Evolutionary conservation across 257 asterid species (phyloP), one percentile per base, ranked within the genome.

Genomic region (Vinca minor): DNA sequence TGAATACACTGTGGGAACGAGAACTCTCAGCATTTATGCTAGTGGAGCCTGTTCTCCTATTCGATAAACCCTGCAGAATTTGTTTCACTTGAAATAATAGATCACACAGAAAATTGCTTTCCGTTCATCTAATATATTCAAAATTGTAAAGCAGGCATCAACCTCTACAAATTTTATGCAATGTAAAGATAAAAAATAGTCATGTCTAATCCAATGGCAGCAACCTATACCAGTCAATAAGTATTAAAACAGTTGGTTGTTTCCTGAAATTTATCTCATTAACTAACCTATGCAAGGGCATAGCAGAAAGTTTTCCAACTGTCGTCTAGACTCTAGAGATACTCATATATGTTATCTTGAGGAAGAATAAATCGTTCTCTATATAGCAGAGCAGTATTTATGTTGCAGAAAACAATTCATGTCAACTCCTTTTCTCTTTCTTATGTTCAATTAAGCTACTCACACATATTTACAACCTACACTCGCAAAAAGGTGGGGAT

Each of bases 1-100:
- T 89, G 78, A 93, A 93, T 59, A 93, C 97, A 55, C 99, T 85
- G 81, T 93, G 99, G 71, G 99, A 93, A 41, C 99, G 89, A 60
- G 99, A 93, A 79, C 99, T 93, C 83, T 93, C 99, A 54, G 97
- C 93, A 75, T 93, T 93, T 68, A 85, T 80, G 73, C 85, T 77
- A 49, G 99, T 93, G 15, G 99, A 91, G 31, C 97, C 86, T 59
- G 88, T 93, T 71, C 88, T 87, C 72, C 99, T 87, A 76, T 93
- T 89, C 68, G 94, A 81, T 74, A 89, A 79, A 46, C 99, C 99
- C 99, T 93, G 82, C 69, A 78, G 49, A 56, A 56, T 52, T 73
- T 59, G 72, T 31, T n/a, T 56, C 42, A 31, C 14, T 31, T 17
- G 42, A 56, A 41, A 31, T 31, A 31, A 55, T 29, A 56, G 29